Base-by-base conservation (phyloP, 1,139 yeast genomes). In the Protomyces pachydermus region DNA sequence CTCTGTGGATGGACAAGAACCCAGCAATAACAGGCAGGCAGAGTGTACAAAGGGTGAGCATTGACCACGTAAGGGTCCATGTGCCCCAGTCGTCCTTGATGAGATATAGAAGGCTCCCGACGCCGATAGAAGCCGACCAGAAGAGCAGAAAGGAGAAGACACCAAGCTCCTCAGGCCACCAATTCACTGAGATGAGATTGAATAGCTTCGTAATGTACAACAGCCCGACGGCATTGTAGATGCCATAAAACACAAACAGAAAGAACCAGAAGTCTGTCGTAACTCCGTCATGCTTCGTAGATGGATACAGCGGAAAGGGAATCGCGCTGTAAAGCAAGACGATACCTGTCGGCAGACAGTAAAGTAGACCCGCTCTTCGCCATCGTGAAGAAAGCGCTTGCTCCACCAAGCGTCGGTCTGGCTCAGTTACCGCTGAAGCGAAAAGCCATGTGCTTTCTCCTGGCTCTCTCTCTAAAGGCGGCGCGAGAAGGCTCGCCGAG, bases 141-240 rank as follows among this genome's bases (percentile, higher is more conserved):
- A 66, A 65, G 28, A 66, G 55, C 28, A 60, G 20, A 53, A 65
- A 66, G 38, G 64, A 62, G 14, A 60, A 50, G 32, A 65, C 67
- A 18, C 67, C 67, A 3, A 66, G 46, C 14, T 54, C 55, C 9
- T 53, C 48, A 6, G 66, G 66, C 66, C 66, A 64, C 67, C 67
- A 66, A 39, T 64, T 66, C 46, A 66, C 65, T 16, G 67, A 65
- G 46, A 60, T 65, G 20, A 66, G 56, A 48, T 64, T 58, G 61
- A 65, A 66, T 8, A 66, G 56, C 52, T 66, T 66, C 16, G 67
- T 66, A 25, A 66, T 65, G 65, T 67, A 66, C 46, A 66, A 39
- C 28, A 66, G 56, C 9, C 67, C 67, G 12, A 64, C 57, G 9
- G 67, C 67, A 42, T 66, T 66, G 54, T 66, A 66, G 28, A 66